Percentiles rank a stretch among this genome's conserved stretches.
Conservation (phyloP, 179 eudicot genomes). For the Heliamphora pulchella region DNA sequence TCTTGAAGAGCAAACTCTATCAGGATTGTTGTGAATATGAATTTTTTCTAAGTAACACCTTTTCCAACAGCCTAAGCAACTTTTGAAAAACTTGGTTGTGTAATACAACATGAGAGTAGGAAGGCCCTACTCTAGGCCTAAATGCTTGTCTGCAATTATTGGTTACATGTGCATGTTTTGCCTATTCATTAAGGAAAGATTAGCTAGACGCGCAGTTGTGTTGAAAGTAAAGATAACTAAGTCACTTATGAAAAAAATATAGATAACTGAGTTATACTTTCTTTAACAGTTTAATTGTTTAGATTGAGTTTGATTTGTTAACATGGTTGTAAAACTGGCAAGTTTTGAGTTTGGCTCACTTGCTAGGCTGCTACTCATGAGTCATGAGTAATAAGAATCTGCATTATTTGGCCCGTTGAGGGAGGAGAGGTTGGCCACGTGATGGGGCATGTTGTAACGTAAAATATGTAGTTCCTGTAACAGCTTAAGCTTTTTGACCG, state of each 20-base stretch:
- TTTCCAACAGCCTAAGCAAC: too few relatives aligned
- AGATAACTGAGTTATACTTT: too few relatives aligned
- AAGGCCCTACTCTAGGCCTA: too few relatives aligned
- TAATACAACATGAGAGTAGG: too few relatives aligned
- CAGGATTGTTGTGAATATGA: neutral
- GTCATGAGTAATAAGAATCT: too few relatives aligned
- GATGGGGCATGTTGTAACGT: neutral
- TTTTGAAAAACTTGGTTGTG: too few relatives aligned
- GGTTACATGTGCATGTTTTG: too few relatives aligned
- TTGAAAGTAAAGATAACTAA: neutral
- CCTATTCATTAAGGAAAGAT: too few relatives aligned
- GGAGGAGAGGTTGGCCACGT: neutral
- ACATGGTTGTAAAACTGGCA: neutral
- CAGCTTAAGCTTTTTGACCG: neutral
- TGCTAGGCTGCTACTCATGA: too few relatives aligned
- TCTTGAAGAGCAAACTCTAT: neutral
- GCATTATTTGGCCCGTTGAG: neutral
- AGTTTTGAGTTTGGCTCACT: neutral
- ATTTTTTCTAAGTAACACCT: too few relatives aligned
- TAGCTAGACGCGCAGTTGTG: neutral
- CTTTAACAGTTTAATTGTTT: neutral
- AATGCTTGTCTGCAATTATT: too few relatives aligned
- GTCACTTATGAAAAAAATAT: too few relatives aligned
- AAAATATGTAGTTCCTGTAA: neutral
- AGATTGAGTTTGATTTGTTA: neutral